Percentiles rank a stretch among this genome's conserved stretches.
phyloP scores from a whole-genome alignment of 192 early-diverging fungal genomes.

The Glomus cerebriforme region DNA sequence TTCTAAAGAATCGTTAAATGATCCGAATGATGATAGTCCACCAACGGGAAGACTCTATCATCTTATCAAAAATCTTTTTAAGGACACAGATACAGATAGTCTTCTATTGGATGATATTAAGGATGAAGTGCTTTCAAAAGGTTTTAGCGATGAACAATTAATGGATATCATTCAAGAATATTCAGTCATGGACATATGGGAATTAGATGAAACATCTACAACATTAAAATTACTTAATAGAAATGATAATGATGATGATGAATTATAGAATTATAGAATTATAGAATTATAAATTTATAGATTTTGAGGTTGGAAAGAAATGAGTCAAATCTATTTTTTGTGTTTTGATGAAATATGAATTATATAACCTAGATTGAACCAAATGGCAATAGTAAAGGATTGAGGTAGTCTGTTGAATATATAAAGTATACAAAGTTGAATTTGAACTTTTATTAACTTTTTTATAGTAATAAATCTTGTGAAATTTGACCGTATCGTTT shows the following conservation, averaged over 20 bases:
- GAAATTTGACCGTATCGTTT: no score
- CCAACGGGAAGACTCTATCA: conserved; percentile 70
- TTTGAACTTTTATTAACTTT: no score
- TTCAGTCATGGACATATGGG: conserved; percentile 74
- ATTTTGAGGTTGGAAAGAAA: neutral
- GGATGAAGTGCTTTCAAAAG: conserved; percentile 72
- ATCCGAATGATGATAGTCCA: conserved; percentile 54
- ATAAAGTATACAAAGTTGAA: no score
- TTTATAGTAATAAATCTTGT: no score
- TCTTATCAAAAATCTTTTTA: conserved; percentile 75
- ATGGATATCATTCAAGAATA: conserved; percentile 73
- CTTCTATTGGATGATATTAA: conserved; percentile 63
- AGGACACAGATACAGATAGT: conserved; percentile 43
- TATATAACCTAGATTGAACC: no score
- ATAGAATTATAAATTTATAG: neutral
- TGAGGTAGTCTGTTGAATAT: no score
- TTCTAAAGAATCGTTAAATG: conserved; percentile 81
- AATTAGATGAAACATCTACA: conserved; percentile 59
- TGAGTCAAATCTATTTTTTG: no score
- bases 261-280: neutral
- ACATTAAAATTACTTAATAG: conserved; percentile 39
- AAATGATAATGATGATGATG: neutral
- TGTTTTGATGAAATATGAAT: no score
- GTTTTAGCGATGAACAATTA: conserved; percentile 78
- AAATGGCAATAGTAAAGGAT: no score